Percentiles rank a stretch among this genome's conserved stretches.
Evolutionary conservation across 345 rosid genomes (phyloP).

Genomic region (Murraya paniculata): DNA sequence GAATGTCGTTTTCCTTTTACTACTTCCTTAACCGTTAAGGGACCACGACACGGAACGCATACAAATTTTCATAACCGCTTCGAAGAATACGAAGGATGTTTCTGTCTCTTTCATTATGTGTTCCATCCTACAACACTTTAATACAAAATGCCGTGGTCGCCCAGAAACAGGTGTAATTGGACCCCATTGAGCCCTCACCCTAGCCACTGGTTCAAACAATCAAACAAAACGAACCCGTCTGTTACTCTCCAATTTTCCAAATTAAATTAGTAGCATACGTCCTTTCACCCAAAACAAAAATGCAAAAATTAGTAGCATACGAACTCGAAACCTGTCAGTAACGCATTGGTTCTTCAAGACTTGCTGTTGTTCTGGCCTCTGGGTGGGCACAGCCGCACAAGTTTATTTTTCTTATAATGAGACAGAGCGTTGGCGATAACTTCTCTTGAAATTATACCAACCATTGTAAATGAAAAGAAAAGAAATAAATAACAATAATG

Average conservation of each 20-base stretch:
- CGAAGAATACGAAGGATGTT: slow-evolving; percentile 18
- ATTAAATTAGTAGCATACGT: not conserved
- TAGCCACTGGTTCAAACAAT: slow-evolving; percentile 15
- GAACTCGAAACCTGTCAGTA: not conserved
- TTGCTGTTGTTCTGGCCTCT: not conserved
- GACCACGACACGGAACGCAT: slow-evolving; percentile 7
- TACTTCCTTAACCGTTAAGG: not conserved
- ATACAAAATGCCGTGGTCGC: slow-evolving; percentile 1
- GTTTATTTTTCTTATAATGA: not conserved
- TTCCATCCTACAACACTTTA: not conserved
- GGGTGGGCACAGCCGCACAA: not conserved
- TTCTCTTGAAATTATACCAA: slow-evolving; percentile 4
- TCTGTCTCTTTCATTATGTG: slow-evolving; percentile 21
- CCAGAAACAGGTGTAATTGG: slow-evolving; percentile 21
- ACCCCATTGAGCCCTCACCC: slow-evolving; percentile 19
- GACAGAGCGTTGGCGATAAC: not conserved
- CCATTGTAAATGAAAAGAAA: not conserved
- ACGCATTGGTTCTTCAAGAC: not conserved
- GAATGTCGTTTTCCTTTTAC: not conserved
- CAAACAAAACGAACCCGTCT: not conserved
- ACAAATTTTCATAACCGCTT: not conserved
- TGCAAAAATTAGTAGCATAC: too few species aligned
- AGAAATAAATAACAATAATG: not conserved
- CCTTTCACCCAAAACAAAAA: too few species aligned
- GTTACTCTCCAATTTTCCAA: not conserved